phyloP scores from a whole-genome alignment of 768 basidiomycete genomes.

The Xerocomus spinulosus region DNA sequence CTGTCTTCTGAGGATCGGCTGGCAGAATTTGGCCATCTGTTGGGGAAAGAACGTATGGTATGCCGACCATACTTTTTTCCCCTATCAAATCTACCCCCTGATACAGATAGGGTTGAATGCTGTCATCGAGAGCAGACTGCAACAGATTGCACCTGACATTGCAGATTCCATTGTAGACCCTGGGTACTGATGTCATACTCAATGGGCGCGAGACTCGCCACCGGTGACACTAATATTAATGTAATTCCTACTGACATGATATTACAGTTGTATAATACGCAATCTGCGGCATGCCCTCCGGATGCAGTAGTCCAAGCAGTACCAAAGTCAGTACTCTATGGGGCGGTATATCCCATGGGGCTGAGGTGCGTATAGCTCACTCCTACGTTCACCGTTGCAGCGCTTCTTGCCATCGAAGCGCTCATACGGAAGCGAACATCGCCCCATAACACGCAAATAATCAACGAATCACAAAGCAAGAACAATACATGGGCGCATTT shows the following conservation, averaged over 20 bases:
- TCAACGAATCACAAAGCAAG: conserved; percentile 15
- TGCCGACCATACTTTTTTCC: conserved; percentile 21
- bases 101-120: conserved; percentile 34
- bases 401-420: conserved; percentile 8
- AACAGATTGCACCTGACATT: conserved; percentile 23
- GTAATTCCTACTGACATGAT: conserved; percentile 27
- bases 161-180: conserved; percentile 10
- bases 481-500: conserved; percentile 10
- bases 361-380: conserved; percentile 8
- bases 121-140: conserved; percentile 33
- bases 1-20: conserved; percentile 45
- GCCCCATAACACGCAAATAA: conserved; percentile 22
- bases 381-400: conserved; percentile 6
- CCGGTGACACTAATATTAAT: conserved; percentile 23
- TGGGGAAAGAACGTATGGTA: conserved; percentile 54
- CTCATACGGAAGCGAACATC: conserved; percentile 4
- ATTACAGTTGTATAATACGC: conserved; percentile 23
- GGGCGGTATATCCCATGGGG: conserved; percentile 4
- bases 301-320: conserved; percentile 19
- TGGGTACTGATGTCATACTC: conserved; percentile 12
- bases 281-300: conserved; percentile 12
- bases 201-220: conserved; percentile 2
- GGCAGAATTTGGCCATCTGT: conserved; percentile 39
- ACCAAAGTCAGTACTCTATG: conserved; percentile 12
- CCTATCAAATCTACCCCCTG: conserved; percentile 6